These are phyloP conservation scores for Solanum habrochaites DNA, from an alignment of 257 asterid genomes.

Conservation along the genomic window DNA sequence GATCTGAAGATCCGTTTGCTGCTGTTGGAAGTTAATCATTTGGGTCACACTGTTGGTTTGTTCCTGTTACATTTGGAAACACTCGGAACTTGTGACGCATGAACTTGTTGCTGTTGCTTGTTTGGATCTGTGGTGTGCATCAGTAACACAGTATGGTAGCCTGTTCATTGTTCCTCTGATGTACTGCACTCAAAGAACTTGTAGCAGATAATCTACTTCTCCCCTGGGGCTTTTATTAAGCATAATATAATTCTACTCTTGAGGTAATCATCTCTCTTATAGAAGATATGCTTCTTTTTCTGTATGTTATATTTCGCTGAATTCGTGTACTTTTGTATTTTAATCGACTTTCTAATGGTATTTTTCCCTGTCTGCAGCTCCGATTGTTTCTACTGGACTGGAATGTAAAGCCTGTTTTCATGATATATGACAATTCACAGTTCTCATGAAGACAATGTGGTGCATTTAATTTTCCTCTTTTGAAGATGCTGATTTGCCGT, in stretches of 20 bases:
- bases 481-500: not conserved
- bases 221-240: not conserved
- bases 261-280: not conserved
- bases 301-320: not conserved
- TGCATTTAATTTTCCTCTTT: not conserved
- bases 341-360: rapidly evolving
- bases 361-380: not conserved
- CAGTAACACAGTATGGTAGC: not conserved
- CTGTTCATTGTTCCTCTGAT: not conserved
- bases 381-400: not conserved
- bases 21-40: not conserved
- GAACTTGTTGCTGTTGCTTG: not conserved
- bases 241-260: not conserved
- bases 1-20: not conserved
- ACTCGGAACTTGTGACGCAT: no score
- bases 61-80: not conserved
- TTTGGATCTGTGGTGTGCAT: no score
- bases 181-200: not conserved
- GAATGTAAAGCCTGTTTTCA: not conserved
- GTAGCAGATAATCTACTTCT: not conserved
- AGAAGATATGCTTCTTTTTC: not conserved
- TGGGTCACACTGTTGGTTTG: not conserved
- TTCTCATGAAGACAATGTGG: not conserved
- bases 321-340: not conserved
- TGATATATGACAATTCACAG: not conserved